phyloP scores from a whole-genome alignment of 140 eudicot species.

The Anethum foeniculum region DNA sequence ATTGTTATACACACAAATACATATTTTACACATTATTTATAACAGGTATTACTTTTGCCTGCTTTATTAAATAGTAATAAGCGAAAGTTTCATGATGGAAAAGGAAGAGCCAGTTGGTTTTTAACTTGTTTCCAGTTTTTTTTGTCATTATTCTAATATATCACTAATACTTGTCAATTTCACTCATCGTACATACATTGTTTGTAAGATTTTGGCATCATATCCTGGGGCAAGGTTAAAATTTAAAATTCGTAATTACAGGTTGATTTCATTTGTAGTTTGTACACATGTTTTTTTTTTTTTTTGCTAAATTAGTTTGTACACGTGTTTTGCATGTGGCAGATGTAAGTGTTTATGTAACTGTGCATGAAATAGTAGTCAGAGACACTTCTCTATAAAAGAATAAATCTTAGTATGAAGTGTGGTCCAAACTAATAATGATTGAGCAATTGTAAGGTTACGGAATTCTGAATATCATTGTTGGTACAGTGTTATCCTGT shows the following conservation, averaged over 20 bases:
- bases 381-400: background rate
- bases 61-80: background rate
- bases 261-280: background rate
- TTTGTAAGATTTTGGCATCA: background rate
- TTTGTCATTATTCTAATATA: background rate
- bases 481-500: background rate
- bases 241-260: background rate
- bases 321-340: constrained; percentile 1
- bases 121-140: background rate
- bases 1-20: no score
- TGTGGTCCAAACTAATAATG: background rate
- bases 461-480: background rate
- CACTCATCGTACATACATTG: background rate
- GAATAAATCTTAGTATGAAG: background rate
- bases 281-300: no score
- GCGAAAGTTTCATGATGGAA: background rate
- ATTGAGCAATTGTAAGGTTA: background rate
- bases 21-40: no score
- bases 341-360: background rate
- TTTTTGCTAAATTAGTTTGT: no score
- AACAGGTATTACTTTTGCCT: background rate
- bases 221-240: background rate
- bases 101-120: no score
- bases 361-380: background rate
- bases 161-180: background rate